Conservation (phyloP, 2,329 filamentous ascomycete species). For the Penicillium corylophilum region DNA sequence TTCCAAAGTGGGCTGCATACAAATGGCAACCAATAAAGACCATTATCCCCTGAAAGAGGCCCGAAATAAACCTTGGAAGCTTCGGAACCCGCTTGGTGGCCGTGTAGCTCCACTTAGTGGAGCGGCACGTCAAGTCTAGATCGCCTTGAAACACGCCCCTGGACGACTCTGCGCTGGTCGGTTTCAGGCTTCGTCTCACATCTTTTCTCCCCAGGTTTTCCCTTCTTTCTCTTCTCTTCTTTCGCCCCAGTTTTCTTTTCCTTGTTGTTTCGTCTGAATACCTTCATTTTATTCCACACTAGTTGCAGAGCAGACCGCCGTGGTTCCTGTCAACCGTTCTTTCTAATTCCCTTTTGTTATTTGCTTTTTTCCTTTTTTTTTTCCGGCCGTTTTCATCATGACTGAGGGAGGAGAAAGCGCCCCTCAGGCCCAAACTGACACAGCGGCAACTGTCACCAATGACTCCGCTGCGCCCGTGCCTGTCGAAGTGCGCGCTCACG, state of each 20-base stretch:
- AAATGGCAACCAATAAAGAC: background rate
- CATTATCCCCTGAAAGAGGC: background rate
- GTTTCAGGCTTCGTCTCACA: slow-evolving; percentile 11
- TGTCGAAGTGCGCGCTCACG: slow-evolving; percentile 12
- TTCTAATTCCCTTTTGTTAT: no score
- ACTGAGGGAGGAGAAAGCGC: slow-evolving; percentile 18
- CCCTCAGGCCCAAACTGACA: slow-evolving; percentile 9
- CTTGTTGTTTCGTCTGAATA: background rate
- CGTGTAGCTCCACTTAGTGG: background rate
- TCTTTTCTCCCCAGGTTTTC: slow-evolving; percentile 1
- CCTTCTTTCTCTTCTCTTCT: slow-evolving; percentile 9
- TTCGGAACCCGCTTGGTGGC: background rate
- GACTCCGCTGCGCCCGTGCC: slow-evolving; percentile 17
- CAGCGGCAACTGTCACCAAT: slow-evolving; percentile 11
- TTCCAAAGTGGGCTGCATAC: background rate
- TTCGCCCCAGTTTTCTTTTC: slow-evolving; percentile 1
- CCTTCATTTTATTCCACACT: background rate
- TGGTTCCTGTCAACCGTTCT: background rate
- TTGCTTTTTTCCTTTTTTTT: background rate
- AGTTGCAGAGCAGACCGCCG: slow-evolving; percentile 4
- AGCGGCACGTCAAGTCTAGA: background rate
- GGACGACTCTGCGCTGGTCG: slow-evolving; percentile 1
- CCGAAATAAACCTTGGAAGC: background rate
- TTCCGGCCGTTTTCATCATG: slow-evolving; percentile 12
- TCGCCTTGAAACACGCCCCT: slow-evolving; percentile 16